Evolutionary conservation across 805 yeast genomes (phyloP).

Genomic region (Danielia reshetovae): DNA sequence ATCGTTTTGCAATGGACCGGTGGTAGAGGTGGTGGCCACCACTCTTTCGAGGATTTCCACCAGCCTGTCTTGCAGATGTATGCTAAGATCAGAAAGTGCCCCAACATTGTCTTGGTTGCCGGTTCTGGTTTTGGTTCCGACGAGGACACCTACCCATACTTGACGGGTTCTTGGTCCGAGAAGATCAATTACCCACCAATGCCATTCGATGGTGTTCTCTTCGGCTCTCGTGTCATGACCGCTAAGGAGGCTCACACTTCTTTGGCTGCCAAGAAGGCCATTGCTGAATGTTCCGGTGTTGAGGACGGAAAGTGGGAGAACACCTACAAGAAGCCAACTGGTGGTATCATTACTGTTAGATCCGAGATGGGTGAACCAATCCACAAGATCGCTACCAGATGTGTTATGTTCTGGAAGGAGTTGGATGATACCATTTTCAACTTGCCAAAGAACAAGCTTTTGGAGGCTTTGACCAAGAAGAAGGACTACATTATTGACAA

Average conservation of each 20-base stretch:
- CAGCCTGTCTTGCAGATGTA: constrained; percentile 96
- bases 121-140: constrained; percentile 99
- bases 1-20: constrained; percentile 99
- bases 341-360: constrained; percentile 93
- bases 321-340: constrained; percentile 91
- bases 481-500: constrained; percentile 79
- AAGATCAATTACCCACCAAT: constrained; percentile 88
- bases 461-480: constrained; percentile 77
- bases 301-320: constrained; percentile 87
- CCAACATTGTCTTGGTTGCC: constrained; percentile 86
- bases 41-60: constrained; percentile 98
- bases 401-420: constrained; percentile 96
- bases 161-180: constrained; percentile 96
- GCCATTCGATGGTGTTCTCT: constrained; percentile 97
- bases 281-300: constrained; percentile 88
- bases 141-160: constrained; percentile 95
- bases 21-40: constrained; percentile 99
- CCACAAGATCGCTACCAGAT: constrained; percentile 97
- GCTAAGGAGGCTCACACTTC: constrained; percentile 96
- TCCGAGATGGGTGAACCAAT: constrained; percentile 99
- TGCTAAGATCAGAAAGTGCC: constrained; percentile 84
- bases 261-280: constrained; percentile 88
- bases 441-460: constrained; percentile 82
- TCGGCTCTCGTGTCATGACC: constrained; percentile 96
- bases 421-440: constrained; percentile 90